Evolutionary conservation across 2,329 filamentous ascomycete genomes (phyloP), one percentile per base, ranked within the genome.

Genomic region (Ophiocordyceps unilateralis): DNA sequence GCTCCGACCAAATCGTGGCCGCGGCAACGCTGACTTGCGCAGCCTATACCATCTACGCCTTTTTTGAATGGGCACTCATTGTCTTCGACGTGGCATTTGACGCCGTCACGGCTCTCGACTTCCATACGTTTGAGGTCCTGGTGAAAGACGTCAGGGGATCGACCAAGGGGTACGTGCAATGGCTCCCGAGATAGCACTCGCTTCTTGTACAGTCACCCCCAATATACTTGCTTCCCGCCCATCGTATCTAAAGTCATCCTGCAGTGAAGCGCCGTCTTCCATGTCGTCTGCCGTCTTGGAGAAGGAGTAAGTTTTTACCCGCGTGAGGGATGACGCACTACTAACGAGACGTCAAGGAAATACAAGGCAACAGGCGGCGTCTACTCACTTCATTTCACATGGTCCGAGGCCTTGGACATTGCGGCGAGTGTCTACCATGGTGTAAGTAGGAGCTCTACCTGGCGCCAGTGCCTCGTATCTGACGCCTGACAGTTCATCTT

Each of bases 41-140:
- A 96, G 91, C 91, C 26, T 98, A 98, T 64, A 98, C 91, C 1
- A 93, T 73, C 42, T 98, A 98, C 62, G 82, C 91, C 49, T 95
- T 98, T 65, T 95, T 96, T 62, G 91, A 98, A 63, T 98, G 91
- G 91, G 70, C 87, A 20, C 70, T 98, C 48, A 87, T 98, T 56
- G 68, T 98, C 51, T 85, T 94, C 59, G 91, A 98, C 61, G 87
- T 98, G 45, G 89, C 76, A 24, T 98, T 98, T 64, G 91, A 98
- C 66, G 86, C 91, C 42, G 82, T 96, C 46, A 96, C 91, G 11
- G 81, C 85, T 45, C 68, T 93, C 54, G 91, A 98, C 67, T 98
- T 96, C 66, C 72, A 79, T 48, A 77, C 81, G 43, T 83, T 96
- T 57, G 89, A 96, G 61, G 67, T 98, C 55, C 72, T 87, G 52